Percentiles rank a stretch among this genome's conserved stretches.
Evolutionary conservation across 257 asterid genomes (phyloP).

Genomic region (Nicotiana benthamiana): DNA sequence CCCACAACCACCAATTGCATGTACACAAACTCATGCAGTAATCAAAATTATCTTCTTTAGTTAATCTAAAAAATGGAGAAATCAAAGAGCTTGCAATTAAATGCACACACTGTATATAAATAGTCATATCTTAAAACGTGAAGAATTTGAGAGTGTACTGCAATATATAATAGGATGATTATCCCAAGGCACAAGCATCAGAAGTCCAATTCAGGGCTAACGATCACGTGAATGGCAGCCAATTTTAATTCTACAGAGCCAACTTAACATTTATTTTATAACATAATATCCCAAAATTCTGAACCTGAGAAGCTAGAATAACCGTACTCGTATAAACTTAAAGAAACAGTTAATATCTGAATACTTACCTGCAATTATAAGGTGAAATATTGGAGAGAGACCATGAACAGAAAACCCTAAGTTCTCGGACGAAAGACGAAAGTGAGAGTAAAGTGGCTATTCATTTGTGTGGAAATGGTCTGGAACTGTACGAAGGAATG

Average conservation of each 20-base stretch:
- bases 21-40: background rate
- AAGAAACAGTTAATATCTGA: background rate
- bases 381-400: background rate
- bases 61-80: background rate
- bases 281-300: background rate
- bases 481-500: no score
- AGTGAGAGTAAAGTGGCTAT: background rate
- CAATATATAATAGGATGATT: background rate
- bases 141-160: background rate
- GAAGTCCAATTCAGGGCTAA: no score
- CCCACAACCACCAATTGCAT: background rate
- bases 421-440: constrained; percentile 5
- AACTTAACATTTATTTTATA: background rate
- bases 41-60: background rate
- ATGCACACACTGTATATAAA: background rate
- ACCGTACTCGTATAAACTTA: no score
- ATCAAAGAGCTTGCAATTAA: background rate
- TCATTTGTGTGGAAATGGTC: no score
- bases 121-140: background rate
- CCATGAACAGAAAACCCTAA: background rate
- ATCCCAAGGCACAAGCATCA: no score
- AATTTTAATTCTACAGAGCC: background rate
- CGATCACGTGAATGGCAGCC: no score
- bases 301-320: no score
- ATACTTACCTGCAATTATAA: background rate